phyloP scores from a whole-genome alignment of 2,329 filamentous ascomycete genomes.

The Diaporthe ampelina region DNA sequence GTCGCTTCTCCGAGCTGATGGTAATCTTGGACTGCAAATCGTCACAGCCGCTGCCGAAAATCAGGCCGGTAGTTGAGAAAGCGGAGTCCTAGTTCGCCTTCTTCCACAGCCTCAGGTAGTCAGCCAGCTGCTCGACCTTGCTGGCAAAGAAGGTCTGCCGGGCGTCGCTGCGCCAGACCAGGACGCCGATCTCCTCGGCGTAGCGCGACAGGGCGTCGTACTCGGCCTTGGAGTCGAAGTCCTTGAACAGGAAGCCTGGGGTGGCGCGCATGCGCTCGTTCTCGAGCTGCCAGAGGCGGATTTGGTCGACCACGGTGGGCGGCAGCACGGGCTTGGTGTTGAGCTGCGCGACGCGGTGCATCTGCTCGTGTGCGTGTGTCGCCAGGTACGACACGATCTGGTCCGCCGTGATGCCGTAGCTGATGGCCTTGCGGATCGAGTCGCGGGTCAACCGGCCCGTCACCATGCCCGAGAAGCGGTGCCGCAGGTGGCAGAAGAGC shows the following conservation, averaged over 20 bases:
- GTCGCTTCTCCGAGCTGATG: constrained; percentile 12
- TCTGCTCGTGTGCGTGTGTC: constrained; percentile 94
- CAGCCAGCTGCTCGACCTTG: constrained; percentile 88
- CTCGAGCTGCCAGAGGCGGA: constrained; percentile 96
- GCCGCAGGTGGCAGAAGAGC: constrained; percentile 88
- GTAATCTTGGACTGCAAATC: not conserved
- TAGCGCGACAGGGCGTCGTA: constrained; percentile 81
- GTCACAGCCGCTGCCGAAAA: not conserved
- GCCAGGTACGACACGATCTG: constrained; percentile 96
- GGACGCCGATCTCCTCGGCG: constrained; percentile 90
- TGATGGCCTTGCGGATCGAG: constrained; percentile 88
- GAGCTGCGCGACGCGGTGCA: constrained; percentile 76
- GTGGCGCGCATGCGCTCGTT: constrained; percentile 92
- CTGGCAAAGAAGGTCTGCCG: constrained; percentile 92
- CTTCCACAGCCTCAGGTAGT: constrained; percentile 80
- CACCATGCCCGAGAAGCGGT: constrained; percentile 94
- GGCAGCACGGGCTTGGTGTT: constrained; percentile 82
- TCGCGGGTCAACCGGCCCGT: constrained; percentile 91
- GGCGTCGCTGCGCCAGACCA: constrained; percentile 87
- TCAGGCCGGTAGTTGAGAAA: not conserved
- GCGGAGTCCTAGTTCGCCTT: constrained; percentile 55
- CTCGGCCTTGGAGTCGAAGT: constrained; percentile 81
- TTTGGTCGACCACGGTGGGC: constrained; percentile 97
- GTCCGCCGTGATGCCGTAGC: constrained; percentile 91
- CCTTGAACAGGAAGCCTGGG: constrained; percentile 88